Conservation (phyloP, 768 basidiomycete genomes). For the Amanita rubescens region DNA sequence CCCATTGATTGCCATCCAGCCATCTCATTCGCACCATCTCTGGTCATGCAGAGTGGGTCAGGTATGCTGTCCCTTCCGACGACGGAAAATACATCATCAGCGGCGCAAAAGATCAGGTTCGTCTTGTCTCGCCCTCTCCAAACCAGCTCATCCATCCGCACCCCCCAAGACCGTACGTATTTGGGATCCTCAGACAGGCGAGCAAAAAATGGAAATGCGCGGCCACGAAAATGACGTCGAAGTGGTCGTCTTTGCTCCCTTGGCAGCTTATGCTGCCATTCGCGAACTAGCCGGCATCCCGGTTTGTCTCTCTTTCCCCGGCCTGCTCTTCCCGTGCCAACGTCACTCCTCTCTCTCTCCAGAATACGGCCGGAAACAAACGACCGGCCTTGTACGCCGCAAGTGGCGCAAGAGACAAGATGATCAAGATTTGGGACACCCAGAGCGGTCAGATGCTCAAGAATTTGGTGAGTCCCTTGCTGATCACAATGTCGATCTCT, state of each 20-base stretch:
- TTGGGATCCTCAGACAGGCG: conserved; percentile 66
- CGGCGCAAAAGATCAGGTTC: conserved; percentile 83
- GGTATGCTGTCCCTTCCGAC: conserved; percentile 52
- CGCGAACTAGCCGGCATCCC: conserved; percentile 69
- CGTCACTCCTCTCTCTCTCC: neutral
- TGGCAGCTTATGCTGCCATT: conserved; percentile 66
- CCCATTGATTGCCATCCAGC: conserved; percentile 27
- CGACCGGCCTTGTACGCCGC: conserved; percentile 55
- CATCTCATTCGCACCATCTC: conserved; percentile 69
- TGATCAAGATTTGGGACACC: conserved; percentile 87
- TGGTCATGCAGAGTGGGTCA: conserved; percentile 84
- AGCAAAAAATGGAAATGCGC: conserved; percentile 74
- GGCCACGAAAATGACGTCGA: conserved; percentile 88
- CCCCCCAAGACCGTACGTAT: conserved; percentile 61
- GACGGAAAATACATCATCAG: conserved; percentile 74
- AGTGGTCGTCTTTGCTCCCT: conserved; percentile 73
- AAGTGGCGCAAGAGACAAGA: conserved; percentile 87
- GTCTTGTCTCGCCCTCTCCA: conserved; percentile 15
- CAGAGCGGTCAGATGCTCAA: conserved; percentile 74
- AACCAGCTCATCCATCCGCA: conserved; percentile 8
- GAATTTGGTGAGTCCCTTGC: conserved; percentile 49
- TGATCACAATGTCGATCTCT: conserved; percentile 4
- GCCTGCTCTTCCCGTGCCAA: conserved; percentile 6
- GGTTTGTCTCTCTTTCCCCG: conserved; percentile 30
- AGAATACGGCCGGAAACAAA: conserved; percentile 48